These are phyloP conservation scores for Celoporthe dispersa DNA, from an alignment of 2,329 filamentous ascomycete species.

Conservation along the genomic window DNA sequence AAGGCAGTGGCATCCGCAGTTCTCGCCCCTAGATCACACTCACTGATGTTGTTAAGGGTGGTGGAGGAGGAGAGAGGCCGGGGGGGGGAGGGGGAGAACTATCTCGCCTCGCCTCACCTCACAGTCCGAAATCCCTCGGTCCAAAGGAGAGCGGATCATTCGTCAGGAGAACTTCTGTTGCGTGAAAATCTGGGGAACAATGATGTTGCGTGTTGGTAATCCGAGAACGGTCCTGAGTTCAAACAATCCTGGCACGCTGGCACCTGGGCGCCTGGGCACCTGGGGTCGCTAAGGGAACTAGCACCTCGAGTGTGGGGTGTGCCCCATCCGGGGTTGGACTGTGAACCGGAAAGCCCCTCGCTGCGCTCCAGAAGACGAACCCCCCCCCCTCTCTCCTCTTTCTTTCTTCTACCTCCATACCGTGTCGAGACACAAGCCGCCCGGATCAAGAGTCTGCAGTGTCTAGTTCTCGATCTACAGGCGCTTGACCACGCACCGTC, in stretches of 20 bases:
- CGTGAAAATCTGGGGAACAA: not conserved
- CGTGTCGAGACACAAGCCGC: not conserved
- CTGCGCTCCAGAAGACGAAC: not conserved
- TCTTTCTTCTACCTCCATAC: not conserved
- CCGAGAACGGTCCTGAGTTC: not conserved
- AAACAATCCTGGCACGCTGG: not conserved
- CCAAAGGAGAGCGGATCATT: constrained; percentile 20
- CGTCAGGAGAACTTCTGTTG: not conserved
- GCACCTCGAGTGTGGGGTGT: constrained; percentile 3
- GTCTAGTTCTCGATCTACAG: not conserved
- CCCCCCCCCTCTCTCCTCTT: not conserved
- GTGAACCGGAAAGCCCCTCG: not conserved
- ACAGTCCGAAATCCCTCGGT: constrained; percentile 6
- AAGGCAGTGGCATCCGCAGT: too few relatives aligned
- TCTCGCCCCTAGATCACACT: not conserved
- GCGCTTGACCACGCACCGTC: not conserved
- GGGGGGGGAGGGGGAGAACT: not conserved
- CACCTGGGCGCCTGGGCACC: not conserved
- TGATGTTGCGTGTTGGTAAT: constrained; percentile 14
- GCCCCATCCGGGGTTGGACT: constrained; percentile 4
- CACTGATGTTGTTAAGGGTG: not conserved
- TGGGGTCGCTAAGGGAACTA: not conserved
- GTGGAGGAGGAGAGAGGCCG: not conserved
- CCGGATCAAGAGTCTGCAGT: not conserved
- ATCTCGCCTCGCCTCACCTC: not conserved